These are phyloP conservation scores for Nasturtium officinale DNA, from an alignment of 345 rosid genomes.

Conservation along the genomic window DNA sequence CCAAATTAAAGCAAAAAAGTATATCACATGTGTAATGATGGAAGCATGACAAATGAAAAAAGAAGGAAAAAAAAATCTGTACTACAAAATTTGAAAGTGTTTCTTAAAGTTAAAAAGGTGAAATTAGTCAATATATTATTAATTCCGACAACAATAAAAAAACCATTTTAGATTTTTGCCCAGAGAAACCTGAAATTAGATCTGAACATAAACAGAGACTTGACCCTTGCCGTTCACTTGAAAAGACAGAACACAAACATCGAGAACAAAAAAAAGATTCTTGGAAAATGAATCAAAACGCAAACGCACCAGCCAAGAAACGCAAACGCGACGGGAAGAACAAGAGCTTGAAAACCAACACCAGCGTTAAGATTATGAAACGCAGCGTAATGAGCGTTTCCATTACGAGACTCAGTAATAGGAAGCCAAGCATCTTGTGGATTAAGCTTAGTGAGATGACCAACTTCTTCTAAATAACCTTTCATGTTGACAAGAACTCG, in stretches of 20 bases:
- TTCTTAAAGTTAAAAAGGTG: constrained; percentile 20
- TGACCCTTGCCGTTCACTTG: constrained; percentile 23
- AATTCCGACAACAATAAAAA: constrained; percentile 1
- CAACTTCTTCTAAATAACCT: constrained; percentile 88
- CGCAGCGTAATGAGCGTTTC: constrained; percentile 98
- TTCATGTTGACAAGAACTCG: constrained; percentile 92
- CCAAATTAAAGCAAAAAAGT: constrained; percentile 45
- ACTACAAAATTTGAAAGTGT: constrained; percentile 5
- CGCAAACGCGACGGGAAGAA: constrained; percentile 93
- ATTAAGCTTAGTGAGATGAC: constrained; percentile 92
- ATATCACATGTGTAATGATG: constrained; percentile 47
- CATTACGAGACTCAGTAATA: constrained; percentile 93
- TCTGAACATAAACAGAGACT: constrained; percentile 26
- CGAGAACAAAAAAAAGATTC: constrained; percentile 1
- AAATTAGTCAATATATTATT: constrained; percentile 18
- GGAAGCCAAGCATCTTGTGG: constrained; percentile 99
- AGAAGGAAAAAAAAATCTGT: not conserved
- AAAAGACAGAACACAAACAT: constrained; percentile 24
- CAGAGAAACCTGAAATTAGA: constrained; percentile 10
- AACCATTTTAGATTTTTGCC: not conserved
- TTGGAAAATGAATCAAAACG: constrained; percentile 11
- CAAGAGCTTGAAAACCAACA: constrained; percentile 91
- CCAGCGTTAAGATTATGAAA: constrained; percentile 97
- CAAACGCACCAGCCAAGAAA: constrained; percentile 86
- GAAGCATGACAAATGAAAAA: constrained; percentile 35